phyloP scores from a whole-genome alignment of 495 filamentous ascomycete genomes.

The Cercophora scortea region DNA sequence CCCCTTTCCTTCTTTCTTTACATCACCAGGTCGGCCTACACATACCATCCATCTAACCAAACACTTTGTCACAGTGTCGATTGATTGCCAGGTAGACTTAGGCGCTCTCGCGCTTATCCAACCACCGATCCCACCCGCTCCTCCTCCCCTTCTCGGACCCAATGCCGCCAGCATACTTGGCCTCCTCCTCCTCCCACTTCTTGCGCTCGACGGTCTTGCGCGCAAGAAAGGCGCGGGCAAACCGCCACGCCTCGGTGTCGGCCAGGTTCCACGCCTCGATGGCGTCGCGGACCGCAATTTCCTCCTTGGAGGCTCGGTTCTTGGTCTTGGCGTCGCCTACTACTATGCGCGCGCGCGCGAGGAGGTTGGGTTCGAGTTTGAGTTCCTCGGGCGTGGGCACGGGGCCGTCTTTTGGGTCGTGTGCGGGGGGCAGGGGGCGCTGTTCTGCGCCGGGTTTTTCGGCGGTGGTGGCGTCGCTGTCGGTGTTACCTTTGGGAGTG shows the following conservation, averaged over 20 bases:
- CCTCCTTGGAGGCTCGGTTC: constrained; percentile 17
- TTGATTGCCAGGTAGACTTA: background rate
- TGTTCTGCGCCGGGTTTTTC: constrained; percentile 33
- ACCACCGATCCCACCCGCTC: constrained; percentile 14
- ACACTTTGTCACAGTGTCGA: background rate
- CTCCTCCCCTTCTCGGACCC: constrained; percentile 25
- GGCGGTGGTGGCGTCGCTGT: too few relatives aligned
- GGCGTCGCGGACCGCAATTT: constrained; percentile 44
- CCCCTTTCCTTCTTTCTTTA: background rate
- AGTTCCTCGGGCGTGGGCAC: constrained; percentile 42
- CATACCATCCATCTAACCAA: background rate
- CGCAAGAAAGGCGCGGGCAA: constrained; percentile 66
- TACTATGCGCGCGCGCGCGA: constrained; percentile 51
- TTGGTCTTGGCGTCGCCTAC: constrained; percentile 26
- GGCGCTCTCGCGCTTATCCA: constrained; percentile 3
- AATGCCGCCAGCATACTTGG: constrained; percentile 49
- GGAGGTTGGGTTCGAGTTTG: constrained; percentile 49
- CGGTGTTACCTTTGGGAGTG: too few relatives aligned
- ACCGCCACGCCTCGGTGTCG: constrained; percentile 89
- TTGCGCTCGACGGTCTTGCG: constrained; percentile 50
- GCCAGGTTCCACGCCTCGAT: constrained; percentile 91
- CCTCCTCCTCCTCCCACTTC: constrained; percentile 67
- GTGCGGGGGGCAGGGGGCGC: constrained; percentile 22
- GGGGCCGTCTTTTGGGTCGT: constrained; percentile 38
- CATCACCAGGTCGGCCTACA: background rate